Percentiles rank a stretch among this genome's conserved stretches.
Evolutionary conservation across 768 basidiomycete species (phyloP).

Genomic region (Trametes cingulata): DNA sequence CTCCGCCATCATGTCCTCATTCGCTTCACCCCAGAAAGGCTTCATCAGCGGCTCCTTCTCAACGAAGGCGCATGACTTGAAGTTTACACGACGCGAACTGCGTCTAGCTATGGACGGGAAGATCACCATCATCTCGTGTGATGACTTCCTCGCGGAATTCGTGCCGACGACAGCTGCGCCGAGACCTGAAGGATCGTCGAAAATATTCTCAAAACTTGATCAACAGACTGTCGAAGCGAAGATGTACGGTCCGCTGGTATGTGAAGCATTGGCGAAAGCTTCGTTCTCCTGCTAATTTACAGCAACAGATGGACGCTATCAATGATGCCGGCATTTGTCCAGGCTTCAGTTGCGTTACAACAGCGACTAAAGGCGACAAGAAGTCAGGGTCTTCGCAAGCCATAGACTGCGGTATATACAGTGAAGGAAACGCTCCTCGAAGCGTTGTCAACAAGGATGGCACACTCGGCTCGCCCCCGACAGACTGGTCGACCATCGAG

Average conservation of each 20-base stretch:
- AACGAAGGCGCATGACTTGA: no score
- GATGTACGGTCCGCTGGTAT: neutral
- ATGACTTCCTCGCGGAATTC: neutral
- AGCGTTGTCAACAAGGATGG: no score
- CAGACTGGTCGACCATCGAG: neutral
- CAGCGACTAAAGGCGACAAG: neutral
- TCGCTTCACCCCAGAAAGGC: no score
- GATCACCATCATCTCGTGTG: neutral
- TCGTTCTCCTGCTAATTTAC: neutral
- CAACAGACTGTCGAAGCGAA: neutral
- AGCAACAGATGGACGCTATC: neutral
- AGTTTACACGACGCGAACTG: neutral
- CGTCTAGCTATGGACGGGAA: neutral
- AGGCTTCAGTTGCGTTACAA: neutral
- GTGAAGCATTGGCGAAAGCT: neutral
- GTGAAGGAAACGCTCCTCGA: no score
- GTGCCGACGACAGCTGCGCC: neutral
- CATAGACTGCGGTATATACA: constrained; percentile 4
- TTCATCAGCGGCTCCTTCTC: no score
- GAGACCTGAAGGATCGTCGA: neutral
- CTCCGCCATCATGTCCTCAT: no score
- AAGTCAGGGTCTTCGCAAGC: neutral
- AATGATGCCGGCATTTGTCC: neutral
- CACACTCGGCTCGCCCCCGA: neutral
- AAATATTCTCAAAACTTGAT: neutral